These are phyloP conservation scores for Backusella morwellensis DNA, from an alignment of 192 early-diverging fungal species.

Conservation along the genomic window DNA sequence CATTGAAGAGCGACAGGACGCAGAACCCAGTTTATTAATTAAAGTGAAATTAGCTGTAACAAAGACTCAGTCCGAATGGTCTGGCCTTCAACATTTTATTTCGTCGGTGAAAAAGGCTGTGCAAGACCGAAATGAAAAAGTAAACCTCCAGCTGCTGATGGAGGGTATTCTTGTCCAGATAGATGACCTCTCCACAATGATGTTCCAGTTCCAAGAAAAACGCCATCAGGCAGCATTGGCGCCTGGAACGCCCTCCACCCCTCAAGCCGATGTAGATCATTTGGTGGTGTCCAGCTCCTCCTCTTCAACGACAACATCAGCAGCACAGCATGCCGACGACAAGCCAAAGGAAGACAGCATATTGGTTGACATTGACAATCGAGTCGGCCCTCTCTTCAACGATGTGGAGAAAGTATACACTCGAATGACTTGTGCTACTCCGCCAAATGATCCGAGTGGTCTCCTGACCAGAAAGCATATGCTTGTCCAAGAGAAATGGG, in stretches of 20 bases:
- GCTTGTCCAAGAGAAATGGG: slow-evolving; percentile 46
- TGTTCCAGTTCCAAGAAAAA: slow-evolving; percentile 46
- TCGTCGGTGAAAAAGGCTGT: slow-evolving; percentile 50
- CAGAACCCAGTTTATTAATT: slow-evolving; percentile 18
- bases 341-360: slow-evolving; percentile 30
- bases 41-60: slow-evolving; percentile 13
- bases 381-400: slow-evolving; percentile 49
- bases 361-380: slow-evolving; percentile 46
- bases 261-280: background rate
- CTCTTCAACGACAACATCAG: background rate
- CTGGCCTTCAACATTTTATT: slow-evolving; percentile 52
- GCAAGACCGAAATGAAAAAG: slow-evolving; percentile 37
- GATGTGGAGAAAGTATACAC: slow-evolving; percentile 45
- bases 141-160: slow-evolving; percentile 33
- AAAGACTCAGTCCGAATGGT: slow-evolving; percentile 53
- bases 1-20: slow-evolving; percentile 14
- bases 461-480: slow-evolving; percentile 29
- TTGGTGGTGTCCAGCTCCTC: background rate
- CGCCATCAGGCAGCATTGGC: slow-evolving; percentile 16
- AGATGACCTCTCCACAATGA: slow-evolving; percentile 38
- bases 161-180: slow-evolving; percentile 41
- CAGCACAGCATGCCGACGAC: background rate
- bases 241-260: background rate
- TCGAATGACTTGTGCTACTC: slow-evolving; percentile 27
- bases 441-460: slow-evolving; percentile 34